Percentiles rank a stretch among this genome's conserved stretches.
These are phyloP conservation scores for Phytophthora boehmeriae DNA, from an alignment of 352 stramenopile genomes.

Conservation along the genomic window DNA sequence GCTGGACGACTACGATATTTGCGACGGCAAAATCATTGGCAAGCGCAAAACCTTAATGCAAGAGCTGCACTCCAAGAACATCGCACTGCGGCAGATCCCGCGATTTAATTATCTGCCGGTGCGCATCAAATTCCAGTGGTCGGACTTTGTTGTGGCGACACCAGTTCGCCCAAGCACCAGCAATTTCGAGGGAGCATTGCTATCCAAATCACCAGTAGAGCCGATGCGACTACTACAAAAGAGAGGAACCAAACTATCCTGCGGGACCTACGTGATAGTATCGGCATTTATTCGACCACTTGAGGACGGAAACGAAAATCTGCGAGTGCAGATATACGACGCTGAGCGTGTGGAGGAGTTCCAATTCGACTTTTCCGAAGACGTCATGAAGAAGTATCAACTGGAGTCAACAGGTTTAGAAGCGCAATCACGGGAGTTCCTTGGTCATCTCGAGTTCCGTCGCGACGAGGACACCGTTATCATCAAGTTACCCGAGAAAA, in stretches of 20 bases:
- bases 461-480: constrained; percentile 67
- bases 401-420: constrained; percentile 42
- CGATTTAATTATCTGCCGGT: constrained; percentile 74
- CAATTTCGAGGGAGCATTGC: constrained; percentile 16
- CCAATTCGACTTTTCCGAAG: constrained; percentile 77
- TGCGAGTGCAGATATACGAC: constrained; percentile 78
- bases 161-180: constrained; percentile 36
- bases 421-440: constrained; percentile 47
- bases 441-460: constrained; percentile 62
- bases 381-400: constrained; percentile 62
- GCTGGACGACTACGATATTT: constrained; percentile 47
- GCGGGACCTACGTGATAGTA: constrained; percentile 67
- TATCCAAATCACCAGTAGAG: constrained; percentile 47
- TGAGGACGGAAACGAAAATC: constrained; percentile 74
- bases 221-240: constrained; percentile 65
- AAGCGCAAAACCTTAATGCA: constrained; percentile 73
- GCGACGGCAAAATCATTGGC: constrained; percentile 45
- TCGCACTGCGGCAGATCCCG: constrained; percentile 60
- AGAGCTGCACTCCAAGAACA: constrained; percentile 62
- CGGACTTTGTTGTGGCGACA: constrained; percentile 69
- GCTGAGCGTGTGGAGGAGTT: constrained; percentile 75
- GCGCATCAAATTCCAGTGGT: constrained; percentile 76
- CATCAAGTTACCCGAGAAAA: constrained; percentile 71
- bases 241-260: constrained; percentile 61
- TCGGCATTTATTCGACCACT: constrained; percentile 71